These are phyloP conservation scores for Vaccinium vitisidaea DNA, from an alignment of 148 eudicot species.

Conservation along the genomic window DNA sequence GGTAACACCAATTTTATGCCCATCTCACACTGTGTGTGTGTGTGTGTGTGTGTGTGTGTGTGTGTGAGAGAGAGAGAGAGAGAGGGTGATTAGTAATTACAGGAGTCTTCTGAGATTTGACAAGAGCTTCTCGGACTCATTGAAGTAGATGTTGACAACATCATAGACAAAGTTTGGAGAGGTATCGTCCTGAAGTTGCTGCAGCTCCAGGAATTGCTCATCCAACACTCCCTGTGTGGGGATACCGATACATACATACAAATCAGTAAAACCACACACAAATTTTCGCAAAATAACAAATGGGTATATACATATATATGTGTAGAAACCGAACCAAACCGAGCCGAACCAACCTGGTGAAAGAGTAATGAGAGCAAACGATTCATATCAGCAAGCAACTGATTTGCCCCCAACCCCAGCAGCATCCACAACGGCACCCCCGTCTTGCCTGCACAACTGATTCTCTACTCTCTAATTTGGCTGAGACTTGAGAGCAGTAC, in stretches of 20 bases:
- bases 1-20: too few species aligned
- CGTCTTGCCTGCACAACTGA: slow-evolving; percentile 55
- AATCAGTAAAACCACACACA: background rate
- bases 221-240: slow-evolving; percentile 72
- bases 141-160: slow-evolving; percentile 80
- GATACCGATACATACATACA: background rate
- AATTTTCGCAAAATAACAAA: background rate
- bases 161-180: slow-evolving; percentile 85
- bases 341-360: slow-evolving; percentile 52
- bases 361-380: slow-evolving; percentile 81
- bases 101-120: slow-evolving; percentile 55
- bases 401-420: slow-evolving; percentile 72
- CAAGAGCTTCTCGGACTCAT: slow-evolving; percentile 86
- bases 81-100: slow-evolving; percentile 26
- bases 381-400: slow-evolving; percentile 82
- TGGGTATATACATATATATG: background rate
- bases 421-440: slow-evolving; percentile 94
- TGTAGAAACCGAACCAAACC: background rate
- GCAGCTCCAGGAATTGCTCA: slow-evolving; percentile 90
- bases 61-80: background rate
- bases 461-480: background rate
- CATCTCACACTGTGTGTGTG: background rate
- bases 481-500: background rate
- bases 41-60: background rate
- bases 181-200: slow-evolving; percentile 80